Base-by-base conservation (phyloP, 192 early-diverging fungal species). In the Phlyctochytrium arcticum region DNA sequence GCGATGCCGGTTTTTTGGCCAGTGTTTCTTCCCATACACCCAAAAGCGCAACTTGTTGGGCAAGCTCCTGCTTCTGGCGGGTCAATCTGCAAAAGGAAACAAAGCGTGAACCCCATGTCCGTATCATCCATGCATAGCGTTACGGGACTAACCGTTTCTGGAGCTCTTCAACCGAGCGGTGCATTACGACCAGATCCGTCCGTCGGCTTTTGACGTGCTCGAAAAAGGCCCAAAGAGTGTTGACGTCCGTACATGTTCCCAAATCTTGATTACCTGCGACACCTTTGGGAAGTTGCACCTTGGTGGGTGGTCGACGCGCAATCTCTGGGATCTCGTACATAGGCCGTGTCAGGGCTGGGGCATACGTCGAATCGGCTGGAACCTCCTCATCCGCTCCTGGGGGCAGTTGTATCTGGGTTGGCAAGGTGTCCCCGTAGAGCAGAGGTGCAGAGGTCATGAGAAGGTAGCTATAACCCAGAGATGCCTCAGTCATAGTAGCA, bases 381-480 rank as follows among this genome's bases (percentile, higher is more conserved):
- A 26, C 12, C 24, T 19, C 35, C 30, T 8, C 10, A 15, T 9
- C n/a, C 24, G 15, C 34, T 17, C 15, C 8, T n/a, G n/a, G n/a
- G 31, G 34, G 30, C 8, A 9, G 8, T 26, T 23, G 23, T 12
- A 24, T 6, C 8, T n/a, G 33, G 15, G 42, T 39, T 27, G 70
- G 42, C 27, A 69, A 61, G 36, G 67, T 49, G 49, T 65, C 48
- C 2, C 86, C 84, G 46, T 85, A 74, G 2, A 88, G 65, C 39
- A 82, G 79, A 37, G 69, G 74, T 12, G 81, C 75, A 0, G 76
- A 73, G 6, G 85, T 83, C 44, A 88, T 44, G 6, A 81, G 65
- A 17, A 92, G 46, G 12, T 89, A 63, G 27, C 85, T 87, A 59
- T 89, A 88, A n/a, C 88, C 87, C 32, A 92, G 71, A 49, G 85